Evolutionary conservation across 2,329 filamentous ascomycete species (phyloP).

Genomic region (Neurospora crassa): DNA sequence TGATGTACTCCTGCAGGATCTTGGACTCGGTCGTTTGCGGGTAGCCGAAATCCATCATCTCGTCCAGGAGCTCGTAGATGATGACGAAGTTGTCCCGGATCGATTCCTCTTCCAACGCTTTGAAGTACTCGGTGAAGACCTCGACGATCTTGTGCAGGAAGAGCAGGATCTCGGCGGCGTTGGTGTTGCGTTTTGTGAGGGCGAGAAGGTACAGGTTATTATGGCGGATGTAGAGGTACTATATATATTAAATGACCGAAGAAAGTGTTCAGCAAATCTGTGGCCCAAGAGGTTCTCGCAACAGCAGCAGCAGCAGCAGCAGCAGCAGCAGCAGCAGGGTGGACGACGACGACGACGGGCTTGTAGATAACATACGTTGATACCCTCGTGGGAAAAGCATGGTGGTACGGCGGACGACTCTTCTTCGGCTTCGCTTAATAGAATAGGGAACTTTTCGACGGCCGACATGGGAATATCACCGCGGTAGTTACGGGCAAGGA

Average conservation of each 20-base stretch:
- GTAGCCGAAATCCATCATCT: conserved; percentile 99
- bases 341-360: neutral
- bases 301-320: neutral
- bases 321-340: neutral
- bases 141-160: conserved; percentile 98
- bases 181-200: conserved; percentile 96
- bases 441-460: conserved; percentile 92
- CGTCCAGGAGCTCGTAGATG: conserved; percentile 96
- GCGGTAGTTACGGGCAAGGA: conserved; percentile 94
- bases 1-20: conserved; percentile 98
- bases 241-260: neutral
- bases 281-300: neutral
- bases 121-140: conserved; percentile 99
- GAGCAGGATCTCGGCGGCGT: conserved; percentile 94
- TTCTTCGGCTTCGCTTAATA: conserved; percentile 97
- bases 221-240: conserved; percentile 99
- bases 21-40: conserved; percentile 97
- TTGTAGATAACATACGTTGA: conserved; percentile 62
- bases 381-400: conserved; percentile 96
- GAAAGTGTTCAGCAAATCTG: neutral
- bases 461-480: conserved; percentile 99
- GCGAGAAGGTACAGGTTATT: conserved; percentile 98
- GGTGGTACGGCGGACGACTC: conserved; percentile 95
- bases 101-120: conserved; percentile 95
- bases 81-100: conserved; percentile 99